These are phyloP conservation scores for Turnera subulata DNA, from an alignment of 345 rosid genomes.

Conservation along the genomic window DNA sequence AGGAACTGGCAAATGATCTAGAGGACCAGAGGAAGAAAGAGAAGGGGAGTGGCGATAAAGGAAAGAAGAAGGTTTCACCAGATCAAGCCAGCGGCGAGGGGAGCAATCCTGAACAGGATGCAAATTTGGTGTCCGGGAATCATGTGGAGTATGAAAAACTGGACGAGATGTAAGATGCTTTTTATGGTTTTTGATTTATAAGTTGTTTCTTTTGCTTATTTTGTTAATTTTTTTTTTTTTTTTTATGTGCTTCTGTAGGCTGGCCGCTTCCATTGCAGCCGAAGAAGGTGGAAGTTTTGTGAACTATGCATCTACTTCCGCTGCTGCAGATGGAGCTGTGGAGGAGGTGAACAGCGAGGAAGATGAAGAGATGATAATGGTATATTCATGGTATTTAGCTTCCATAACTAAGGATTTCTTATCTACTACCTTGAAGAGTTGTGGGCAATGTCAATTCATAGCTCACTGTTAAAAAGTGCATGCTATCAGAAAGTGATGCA, in stretches of 20 bases:
- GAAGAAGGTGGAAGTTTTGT: slow-evolving; percentile 38
- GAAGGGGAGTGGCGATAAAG: slow-evolving; percentile 29
- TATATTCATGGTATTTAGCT: neutral
- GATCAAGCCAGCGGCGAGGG: slow-evolving; percentile 15
- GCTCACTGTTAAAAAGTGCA: no score
- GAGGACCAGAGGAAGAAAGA: slow-evolving; percentile 52
- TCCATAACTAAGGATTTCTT: no score
- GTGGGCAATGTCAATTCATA: no score
- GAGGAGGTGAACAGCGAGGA: slow-evolving; percentile 36
- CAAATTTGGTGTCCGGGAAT: slow-evolving; percentile 2
- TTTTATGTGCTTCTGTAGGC: slow-evolving; percentile 41
- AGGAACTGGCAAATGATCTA: slow-evolving; percentile 72
- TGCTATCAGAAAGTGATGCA: no score
- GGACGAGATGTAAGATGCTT: slow-evolving; percentile 58
- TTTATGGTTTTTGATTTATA: slow-evolving; percentile 3
- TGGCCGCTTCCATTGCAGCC: slow-evolving; percentile 65
- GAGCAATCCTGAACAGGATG: slow-evolving; percentile 18
- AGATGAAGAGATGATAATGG: slow-evolving; percentile 46
- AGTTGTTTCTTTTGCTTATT: slow-evolving; percentile 8
- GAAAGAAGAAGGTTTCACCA: slow-evolving; percentile 41
- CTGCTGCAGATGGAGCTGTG: slow-evolving; percentile 37
- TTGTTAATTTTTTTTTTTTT: slow-evolving; percentile 10
- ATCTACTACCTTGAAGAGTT: no score
- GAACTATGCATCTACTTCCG: slow-evolving; percentile 40
- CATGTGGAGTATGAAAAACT: slow-evolving; percentile 37